Conservation (phyloP, 495 filamentous ascomycete genomes). For the Daldinia childiae region DNA sequence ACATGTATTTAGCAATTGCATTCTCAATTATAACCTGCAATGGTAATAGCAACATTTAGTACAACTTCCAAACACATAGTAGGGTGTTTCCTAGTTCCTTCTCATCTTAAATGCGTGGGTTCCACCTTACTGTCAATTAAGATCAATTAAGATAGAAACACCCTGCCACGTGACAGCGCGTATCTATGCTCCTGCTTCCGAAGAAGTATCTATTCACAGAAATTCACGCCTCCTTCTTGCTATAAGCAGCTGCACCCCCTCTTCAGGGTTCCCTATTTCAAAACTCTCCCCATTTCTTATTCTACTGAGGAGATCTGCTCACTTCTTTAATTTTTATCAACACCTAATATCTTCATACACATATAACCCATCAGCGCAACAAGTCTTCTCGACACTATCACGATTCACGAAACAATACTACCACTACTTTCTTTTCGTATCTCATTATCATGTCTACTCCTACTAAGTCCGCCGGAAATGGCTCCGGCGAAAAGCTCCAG, state of each 20-base stretch:
- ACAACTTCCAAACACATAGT: not conserved
- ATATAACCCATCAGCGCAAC: not conserved
- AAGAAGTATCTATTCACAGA: constrained; percentile 5
- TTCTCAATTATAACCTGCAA: not conserved
- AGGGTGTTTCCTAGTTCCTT: not conserved
- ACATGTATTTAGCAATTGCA: not conserved
- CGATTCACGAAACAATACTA: constrained; percentile 1
- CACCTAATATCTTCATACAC: not conserved
- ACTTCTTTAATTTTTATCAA: not conserved
- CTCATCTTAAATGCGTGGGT: not conserved
- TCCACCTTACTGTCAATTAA: not conserved
- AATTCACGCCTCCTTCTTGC: not conserved
- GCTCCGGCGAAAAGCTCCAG: not conserved
- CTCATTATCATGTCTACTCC: not conserved
- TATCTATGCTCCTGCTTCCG: not conserved
- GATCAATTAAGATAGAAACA: not conserved
- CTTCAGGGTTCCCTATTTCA: not conserved
- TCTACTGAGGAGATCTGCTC: not conserved
- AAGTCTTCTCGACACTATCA: not conserved
- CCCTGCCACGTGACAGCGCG: not conserved
- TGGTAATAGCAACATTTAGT: not conserved
- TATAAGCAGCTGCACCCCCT: not conserved
- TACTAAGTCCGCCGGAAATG: not conserved
- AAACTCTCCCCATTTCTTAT: not conserved
- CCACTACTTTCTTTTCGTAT: not conserved